phyloP scores from a whole-genome alignment of 768 basidiomycete genomes.

The Psilocybe sp. region DNA sequence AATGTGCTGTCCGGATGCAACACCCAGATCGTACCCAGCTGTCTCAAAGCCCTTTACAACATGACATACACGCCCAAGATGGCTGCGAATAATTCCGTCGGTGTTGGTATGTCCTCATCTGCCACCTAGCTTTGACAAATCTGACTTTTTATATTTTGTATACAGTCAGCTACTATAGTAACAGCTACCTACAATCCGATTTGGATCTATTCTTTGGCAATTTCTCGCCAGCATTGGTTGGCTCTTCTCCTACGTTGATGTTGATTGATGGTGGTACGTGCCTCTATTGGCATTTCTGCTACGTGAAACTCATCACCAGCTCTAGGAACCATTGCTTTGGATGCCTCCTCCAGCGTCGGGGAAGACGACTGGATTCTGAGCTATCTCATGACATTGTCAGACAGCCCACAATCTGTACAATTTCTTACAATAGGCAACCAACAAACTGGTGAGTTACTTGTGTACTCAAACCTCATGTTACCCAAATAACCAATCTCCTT shows the following conservation, averaged over 20 bases:
- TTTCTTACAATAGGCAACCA: conserved; percentile 42
- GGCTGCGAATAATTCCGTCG: conserved; percentile 21
- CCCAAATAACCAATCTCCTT: too few species aligned
- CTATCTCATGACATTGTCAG: conserved; percentile 47
- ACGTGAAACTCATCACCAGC: background rate
- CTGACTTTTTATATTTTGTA: background rate
- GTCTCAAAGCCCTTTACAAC: conserved; percentile 24
- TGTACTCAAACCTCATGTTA: background rate
- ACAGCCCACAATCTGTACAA: conserved; percentile 29
- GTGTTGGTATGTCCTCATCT: conserved; percentile 21
- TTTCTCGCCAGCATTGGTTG: conserved; percentile 35
- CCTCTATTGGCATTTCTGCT: background rate
- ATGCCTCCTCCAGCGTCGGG: conserved; percentile 41
- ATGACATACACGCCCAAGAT: conserved; percentile 23
- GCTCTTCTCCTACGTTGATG: conserved; percentile 28
- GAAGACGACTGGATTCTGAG: conserved; percentile 56
- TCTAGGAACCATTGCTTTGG: conserved; percentile 32
- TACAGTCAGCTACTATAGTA: conserved; percentile 46
- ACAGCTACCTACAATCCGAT: conserved; percentile 40
- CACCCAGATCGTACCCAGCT: conserved; percentile 29
- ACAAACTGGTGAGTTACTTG: conserved; percentile 29
- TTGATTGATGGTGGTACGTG: conserved; percentile 30
- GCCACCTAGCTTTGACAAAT: background rate
- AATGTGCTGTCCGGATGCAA: conserved; percentile 22
- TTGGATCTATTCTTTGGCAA: conserved; percentile 41